Conservation (phyloP, 208 protist genomes). For the Wallacemonas sp. region DNA sequence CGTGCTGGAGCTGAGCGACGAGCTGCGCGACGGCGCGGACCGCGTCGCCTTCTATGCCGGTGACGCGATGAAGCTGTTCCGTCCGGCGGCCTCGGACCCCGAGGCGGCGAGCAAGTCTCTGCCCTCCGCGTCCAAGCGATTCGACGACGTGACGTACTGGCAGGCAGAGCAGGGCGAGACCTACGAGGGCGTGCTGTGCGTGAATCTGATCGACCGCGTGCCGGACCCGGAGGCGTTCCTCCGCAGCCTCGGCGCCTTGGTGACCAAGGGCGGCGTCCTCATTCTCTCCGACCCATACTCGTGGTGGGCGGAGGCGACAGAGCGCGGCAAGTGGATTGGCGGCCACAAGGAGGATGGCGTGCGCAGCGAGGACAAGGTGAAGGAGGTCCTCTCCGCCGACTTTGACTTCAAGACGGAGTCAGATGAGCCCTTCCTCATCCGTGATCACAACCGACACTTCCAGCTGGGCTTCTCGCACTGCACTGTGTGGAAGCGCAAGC, state of each 20-base stretch:
- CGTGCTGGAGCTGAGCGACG: constrained; percentile 23
- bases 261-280: constrained; percentile 66
- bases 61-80: constrained; percentile 66
- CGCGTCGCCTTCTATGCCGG: constrained; percentile 58
- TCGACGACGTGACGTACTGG: constrained; percentile 53
- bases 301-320: constrained; percentile 77
- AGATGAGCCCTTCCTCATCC: constrained; percentile 90
- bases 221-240: constrained; percentile 70
- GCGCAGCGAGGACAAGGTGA: constrained; percentile 65
- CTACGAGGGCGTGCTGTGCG: constrained; percentile 79
- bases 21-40: constrained; percentile 33
- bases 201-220: constrained; percentile 86
- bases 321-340: constrained; percentile 70
- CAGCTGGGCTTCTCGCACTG: constrained; percentile 88
- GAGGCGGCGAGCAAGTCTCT: constrained; percentile 14
- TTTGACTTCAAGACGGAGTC: constrained; percentile 76
- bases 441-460: constrained; percentile 85
- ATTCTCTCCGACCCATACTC: constrained; percentile 87
- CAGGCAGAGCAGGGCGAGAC: constrained; percentile 48
- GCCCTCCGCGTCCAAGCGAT: constrained; percentile 27
- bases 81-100: constrained; percentile 4
- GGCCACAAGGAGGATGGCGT: constrained; percentile 42
- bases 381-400: constrained; percentile 49
- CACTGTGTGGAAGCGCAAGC: constrained; percentile 63
- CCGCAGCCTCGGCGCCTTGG: constrained; percentile 37